phyloP scores from a whole-genome alignment of 2,329 filamentous ascomycete genomes.

The Cladophialophora exuberans region DNA sequence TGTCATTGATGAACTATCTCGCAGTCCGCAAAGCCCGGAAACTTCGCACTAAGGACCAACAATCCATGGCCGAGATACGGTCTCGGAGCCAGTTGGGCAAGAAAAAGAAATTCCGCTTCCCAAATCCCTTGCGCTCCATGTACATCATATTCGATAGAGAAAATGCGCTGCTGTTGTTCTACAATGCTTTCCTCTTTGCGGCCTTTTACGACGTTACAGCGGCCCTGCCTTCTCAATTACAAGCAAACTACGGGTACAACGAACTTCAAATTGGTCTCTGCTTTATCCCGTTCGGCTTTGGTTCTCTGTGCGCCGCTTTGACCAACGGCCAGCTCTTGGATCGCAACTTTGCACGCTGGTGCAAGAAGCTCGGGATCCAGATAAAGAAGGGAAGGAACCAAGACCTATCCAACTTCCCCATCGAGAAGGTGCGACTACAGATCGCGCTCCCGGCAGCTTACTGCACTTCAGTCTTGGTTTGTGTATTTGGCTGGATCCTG shows the following conservation, averaged over 20 bases:
- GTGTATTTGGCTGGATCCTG: constrained; percentile 46
- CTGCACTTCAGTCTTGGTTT: constrained; percentile 32
- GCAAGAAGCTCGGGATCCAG: constrained; percentile 62
- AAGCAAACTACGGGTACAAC: constrained; percentile 50
- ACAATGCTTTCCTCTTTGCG: constrained; percentile 50
- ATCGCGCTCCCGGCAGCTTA: constrained; percentile 40
- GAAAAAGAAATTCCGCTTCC: constrained; percentile 33
- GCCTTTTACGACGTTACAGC: constrained; percentile 53
- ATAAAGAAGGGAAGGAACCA: constrained; percentile 62
- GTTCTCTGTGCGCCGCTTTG: constrained; percentile 35
- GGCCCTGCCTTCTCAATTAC: constrained; percentile 51
- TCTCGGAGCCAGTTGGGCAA: background rate
- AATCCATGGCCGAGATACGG: background rate
- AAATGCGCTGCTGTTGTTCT: constrained; percentile 41
- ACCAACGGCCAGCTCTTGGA: constrained; percentile 60
- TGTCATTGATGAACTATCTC: constrained; percentile 37
- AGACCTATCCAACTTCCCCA: constrained; percentile 56
- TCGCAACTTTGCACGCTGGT: constrained; percentile 73
- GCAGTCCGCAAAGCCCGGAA: constrained; percentile 30
- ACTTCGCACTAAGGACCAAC: constrained; percentile 10
- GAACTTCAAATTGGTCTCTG: constrained; percentile 51
- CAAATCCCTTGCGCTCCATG: constrained; percentile 49
- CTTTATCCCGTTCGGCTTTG: constrained; percentile 37
- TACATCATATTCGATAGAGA: constrained; percentile 43
- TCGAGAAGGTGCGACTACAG: constrained; percentile 46